Percentiles rank a stretch among this genome's conserved stretches.
Evolutionary conservation across 768 basidiomycete species (phyloP).

Genomic region (Thelephora aurantiotincta): DNA sequence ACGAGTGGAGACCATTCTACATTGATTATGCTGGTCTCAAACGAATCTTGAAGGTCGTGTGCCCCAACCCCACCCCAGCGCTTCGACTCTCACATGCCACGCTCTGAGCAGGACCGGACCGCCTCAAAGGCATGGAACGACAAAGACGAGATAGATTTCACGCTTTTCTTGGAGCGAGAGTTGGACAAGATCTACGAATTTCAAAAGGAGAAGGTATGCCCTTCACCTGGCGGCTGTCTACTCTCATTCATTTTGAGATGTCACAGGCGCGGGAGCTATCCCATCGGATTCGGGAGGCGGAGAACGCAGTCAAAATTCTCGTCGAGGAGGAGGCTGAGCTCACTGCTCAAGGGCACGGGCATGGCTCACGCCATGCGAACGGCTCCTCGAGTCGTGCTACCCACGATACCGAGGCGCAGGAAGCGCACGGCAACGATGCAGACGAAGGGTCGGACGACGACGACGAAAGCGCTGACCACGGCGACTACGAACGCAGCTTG

Average conservation of each 20-base stretch:
- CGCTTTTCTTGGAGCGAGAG: constrained; percentile 63
- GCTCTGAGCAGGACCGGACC: constrained; percentile 28
- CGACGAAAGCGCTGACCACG: constrained; percentile 31
- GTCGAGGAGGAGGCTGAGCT: constrained; percentile 39
- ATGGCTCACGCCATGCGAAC: constrained; percentile 6
- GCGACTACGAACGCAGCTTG: constrained; percentile 39
- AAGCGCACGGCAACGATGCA: constrained; percentile 30
- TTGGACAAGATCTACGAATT: constrained; percentile 92
- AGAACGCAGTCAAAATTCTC: constrained; percentile 66
- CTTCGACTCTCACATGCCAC: not conserved
- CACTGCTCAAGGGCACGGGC: constrained; percentile 2
- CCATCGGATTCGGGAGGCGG: constrained; percentile 67
- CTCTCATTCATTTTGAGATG: not conserved
- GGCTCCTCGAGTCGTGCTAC: constrained; percentile 8
- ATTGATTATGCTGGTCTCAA: constrained; percentile 84
- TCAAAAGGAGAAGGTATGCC: constrained; percentile 69
- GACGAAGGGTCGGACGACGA: constrained; percentile 68
- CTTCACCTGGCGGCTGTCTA: not conserved
- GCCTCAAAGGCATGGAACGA: constrained; percentile 52
- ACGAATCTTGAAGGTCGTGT: constrained; percentile 69
- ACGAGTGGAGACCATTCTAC: constrained; percentile 85
- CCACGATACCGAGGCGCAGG: constrained; percentile 43
- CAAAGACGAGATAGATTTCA: constrained; percentile 74
- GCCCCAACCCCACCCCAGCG: not conserved
- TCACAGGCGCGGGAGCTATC: constrained; percentile 69